Conservation (phyloP, 2,329 filamentous ascomycete genomes). For the Pyrenochaeta sp. region DNA sequence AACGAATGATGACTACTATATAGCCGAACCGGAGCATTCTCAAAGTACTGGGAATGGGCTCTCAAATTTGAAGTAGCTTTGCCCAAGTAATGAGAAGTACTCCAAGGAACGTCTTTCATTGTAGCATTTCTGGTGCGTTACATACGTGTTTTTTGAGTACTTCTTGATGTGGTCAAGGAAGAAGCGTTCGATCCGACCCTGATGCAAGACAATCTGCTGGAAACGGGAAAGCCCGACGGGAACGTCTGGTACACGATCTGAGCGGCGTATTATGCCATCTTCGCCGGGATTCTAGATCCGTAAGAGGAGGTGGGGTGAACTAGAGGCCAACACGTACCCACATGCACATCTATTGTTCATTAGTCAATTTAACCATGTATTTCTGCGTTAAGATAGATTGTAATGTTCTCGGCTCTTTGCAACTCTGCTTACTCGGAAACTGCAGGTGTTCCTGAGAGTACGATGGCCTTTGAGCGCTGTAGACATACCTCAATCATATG, state of each 20-base stretch:
- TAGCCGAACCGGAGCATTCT: background rate
- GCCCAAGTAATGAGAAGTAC: too few species aligned
- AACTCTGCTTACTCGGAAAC: too few species aligned
- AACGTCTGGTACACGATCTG: slow-evolving; percentile 69
- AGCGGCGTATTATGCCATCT: slow-evolving; percentile 65
- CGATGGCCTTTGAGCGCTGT: background rate
- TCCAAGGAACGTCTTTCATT: too few species aligned
- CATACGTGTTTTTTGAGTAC: slow-evolving; percentile 58
- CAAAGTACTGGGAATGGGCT: background rate
- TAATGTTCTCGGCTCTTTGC: background rate
- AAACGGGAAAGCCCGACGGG: slow-evolving; percentile 69
- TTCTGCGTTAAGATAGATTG: slow-evolving; percentile 14
- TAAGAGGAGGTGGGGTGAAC: background rate
- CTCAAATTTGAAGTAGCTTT: background rate
- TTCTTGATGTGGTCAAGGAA: slow-evolving; percentile 69
- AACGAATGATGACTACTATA: background rate
- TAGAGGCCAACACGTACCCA: slow-evolving; percentile 36
- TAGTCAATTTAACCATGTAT: slow-evolving; percentile 50
- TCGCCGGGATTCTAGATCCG: slow-evolving; percentile 65
- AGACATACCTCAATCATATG: slow-evolving; percentile 71
- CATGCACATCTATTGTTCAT: slow-evolving; percentile 45
- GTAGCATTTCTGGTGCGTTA: background rate
- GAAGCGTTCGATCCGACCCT: slow-evolving; percentile 74
- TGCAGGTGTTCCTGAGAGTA: background rate
- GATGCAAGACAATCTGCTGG: slow-evolving; percentile 73